Evolutionary conservation across 805 yeast species (phyloP).

Genomic region (Saturnispora saitoi): DNA sequence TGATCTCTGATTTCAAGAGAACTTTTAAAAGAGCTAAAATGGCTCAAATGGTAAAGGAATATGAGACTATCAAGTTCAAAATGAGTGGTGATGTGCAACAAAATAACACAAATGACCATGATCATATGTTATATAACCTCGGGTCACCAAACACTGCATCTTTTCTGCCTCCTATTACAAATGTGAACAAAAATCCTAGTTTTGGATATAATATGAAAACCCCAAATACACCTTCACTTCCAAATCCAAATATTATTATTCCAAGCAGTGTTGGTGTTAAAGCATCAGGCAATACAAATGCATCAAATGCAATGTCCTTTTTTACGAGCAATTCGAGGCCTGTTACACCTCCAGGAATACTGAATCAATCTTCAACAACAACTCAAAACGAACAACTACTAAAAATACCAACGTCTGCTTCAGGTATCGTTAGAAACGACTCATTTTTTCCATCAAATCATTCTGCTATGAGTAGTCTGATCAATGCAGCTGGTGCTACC

Average conservation of each 20-base stretch:
- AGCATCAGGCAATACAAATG: not conserved
- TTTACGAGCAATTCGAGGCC: not conserved
- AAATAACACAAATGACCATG: not conserved
- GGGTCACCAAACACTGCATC: not conserved
- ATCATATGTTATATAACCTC: not conserved
- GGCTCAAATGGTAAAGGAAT: conserved; percentile 75
- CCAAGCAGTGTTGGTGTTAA: not conserved
- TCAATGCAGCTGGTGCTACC: conserved; percentile 2
- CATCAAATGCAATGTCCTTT: not conserved
- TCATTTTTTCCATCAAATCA: conserved; percentile 4
- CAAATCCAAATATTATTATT: conserved; percentile 8
- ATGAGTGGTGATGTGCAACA: conserved; percentile 5
- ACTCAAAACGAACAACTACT: not conserved
- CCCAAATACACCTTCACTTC: conserved; percentile 2
- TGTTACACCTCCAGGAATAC: not conserved
- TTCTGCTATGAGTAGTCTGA: conserved; percentile 3
- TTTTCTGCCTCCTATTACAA: not conserved
- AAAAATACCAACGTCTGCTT: not conserved
- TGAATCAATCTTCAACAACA: not conserved
- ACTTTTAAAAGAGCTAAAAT: conserved; percentile 81
- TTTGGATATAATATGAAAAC: not conserved
- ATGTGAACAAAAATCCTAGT: not conserved
- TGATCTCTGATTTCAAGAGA: conserved; percentile 77
- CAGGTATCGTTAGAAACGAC: not conserved
- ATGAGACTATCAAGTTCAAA: conserved; percentile 47